phyloP scores from a whole-genome alignment of 2,329 filamentous ascomycete genomes.

The Fusarium decemcellulare region DNA sequence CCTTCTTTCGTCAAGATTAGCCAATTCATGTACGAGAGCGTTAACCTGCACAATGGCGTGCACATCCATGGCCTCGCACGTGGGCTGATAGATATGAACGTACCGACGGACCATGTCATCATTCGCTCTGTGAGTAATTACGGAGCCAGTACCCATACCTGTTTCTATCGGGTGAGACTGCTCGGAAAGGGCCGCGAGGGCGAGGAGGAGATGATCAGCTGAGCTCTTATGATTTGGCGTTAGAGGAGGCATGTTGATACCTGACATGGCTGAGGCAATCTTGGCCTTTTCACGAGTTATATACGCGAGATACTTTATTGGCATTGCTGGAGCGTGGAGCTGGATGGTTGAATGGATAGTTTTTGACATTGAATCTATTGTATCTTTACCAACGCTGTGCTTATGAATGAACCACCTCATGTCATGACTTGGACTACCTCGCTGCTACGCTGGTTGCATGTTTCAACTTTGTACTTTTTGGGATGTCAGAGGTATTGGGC shows the following conservation, averaged over 20 bases:
- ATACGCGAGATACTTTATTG: slow-evolving; percentile 19
- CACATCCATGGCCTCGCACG: slow-evolving; percentile 68
- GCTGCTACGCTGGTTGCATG: not conserved
- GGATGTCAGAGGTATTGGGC: too few species aligned
- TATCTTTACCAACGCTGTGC: slow-evolving; percentile 3
- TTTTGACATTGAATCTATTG: slow-evolving; percentile 22
- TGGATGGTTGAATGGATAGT: slow-evolving; percentile 29
- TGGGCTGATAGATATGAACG: slow-evolving; percentile 63
- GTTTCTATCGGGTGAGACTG: slow-evolving; percentile 74
- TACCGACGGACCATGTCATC: slow-evolving; percentile 66
- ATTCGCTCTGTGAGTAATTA: slow-evolving; percentile 72
- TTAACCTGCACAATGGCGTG: slow-evolving; percentile 57
- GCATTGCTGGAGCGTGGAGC: slow-evolving; percentile 35
- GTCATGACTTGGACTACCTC: not conserved
- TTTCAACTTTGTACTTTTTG: not conserved
- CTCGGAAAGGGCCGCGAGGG: slow-evolving; percentile 56
- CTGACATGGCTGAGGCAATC: not conserved
- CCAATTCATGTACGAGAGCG: slow-evolving; percentile 67
- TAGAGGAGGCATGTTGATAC: slow-evolving; percentile 11
- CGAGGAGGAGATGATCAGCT: not conserved
- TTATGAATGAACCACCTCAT: not conserved
- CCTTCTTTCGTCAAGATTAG: slow-evolving; percentile 70
- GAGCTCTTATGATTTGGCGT: slow-evolving; percentile 6
- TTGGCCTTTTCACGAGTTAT: slow-evolving; percentile 29
- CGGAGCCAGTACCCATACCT: slow-evolving; percentile 71